These are phyloP conservation scores for Casuarina glauca DNA, from an alignment of 306 rosid genomes.

Conservation along the genomic window DNA sequence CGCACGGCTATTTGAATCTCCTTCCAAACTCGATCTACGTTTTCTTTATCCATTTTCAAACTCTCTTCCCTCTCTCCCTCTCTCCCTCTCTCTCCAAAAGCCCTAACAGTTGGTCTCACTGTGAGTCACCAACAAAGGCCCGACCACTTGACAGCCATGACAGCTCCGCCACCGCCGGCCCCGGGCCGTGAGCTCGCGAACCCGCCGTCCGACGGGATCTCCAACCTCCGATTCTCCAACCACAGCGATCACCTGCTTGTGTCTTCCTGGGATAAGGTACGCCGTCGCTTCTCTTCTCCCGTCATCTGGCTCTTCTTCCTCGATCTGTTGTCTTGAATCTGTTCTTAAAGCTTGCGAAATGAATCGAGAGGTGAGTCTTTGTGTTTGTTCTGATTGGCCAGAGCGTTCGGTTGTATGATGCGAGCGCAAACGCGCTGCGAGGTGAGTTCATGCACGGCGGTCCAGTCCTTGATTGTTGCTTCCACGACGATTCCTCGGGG, in stretches of 20 bases:
- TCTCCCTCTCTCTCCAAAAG: slow-evolving; percentile 11
- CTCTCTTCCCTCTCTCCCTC: slow-evolving; percentile 40
- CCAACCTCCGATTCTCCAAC: slow-evolving; percentile 89
- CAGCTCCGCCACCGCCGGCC: slow-evolving; percentile 50
- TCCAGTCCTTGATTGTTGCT: slow-evolving; percentile 91
- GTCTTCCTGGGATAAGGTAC: slow-evolving; percentile 97
- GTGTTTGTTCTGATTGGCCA: slow-evolving; percentile 24
- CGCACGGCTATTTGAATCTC: slow-evolving; percentile 2
- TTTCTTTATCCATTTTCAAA: slow-evolving; percentile 32
- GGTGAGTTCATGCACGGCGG: slow-evolving; percentile 85
- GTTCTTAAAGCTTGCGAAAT: not conserved
- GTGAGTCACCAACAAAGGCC: not conserved
- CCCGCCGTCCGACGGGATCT: slow-evolving; percentile 89
- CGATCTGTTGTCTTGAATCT: not conserved
- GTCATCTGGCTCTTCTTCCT: not conserved
- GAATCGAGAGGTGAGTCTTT: not conserved
- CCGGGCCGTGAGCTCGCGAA: slow-evolving; percentile 76
- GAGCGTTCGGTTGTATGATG: slow-evolving; percentile 89
- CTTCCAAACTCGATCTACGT: not conserved
- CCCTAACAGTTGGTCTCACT: not conserved
- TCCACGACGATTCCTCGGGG: slow-evolving; percentile 93
- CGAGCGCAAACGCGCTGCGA: slow-evolving; percentile 70
- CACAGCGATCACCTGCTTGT: slow-evolving; percentile 86
- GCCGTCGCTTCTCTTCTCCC: not conserved
- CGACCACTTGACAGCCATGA: slow-evolving; percentile 35